Base-by-base conservation (phyloP, 441 rosid genomes). In the Jatropha podagrica region DNA sequence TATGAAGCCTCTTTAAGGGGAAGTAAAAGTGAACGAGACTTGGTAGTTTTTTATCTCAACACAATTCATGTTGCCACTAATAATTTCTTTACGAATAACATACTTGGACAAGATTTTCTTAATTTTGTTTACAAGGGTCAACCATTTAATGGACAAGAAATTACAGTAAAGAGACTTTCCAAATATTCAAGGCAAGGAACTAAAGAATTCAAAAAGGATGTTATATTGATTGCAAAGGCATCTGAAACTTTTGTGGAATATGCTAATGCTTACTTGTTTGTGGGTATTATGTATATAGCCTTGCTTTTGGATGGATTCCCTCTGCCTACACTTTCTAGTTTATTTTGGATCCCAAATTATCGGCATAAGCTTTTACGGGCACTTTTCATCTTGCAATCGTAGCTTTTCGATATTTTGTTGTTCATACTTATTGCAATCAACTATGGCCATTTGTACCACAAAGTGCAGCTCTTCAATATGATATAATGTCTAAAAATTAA, bases 381-480 rank as follows among this genome's bases (percentile, higher is more conserved):
- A 65, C 81, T 93, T 49, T 78, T 61, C 96, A 95, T 89, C 84
- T 89, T 60, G 90, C 95, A 23, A 66, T 91, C 7, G 81, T 85
- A 73, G 86, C 97, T 46, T 95, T 93, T 74, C 97, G 98, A 40
- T 81, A 90, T 78, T 95, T 95, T 76, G 91, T 97, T 60, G 91
- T 92, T 41, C 93, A 89, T 74, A 89, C 96, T 52, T 73, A 83
- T 69, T 93, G 99, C 83, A 85, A 81, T 81, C 85, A 91, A 81
- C 85, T 95, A 26, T 95, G 99, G 98, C 89, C 86, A 82, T 93
- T 95, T 79, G 89, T 93, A 69, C 98, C 96, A 1, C 87, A 86
- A 54, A 82, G 88, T 78, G 98, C 99, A 6, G 90, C 97, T 69
- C 92, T 95, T 74, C 86, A 96, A 14, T 93, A 87, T 18, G 98